A percentile compares a stretch with the other conserved stretches of the same genome.
Conservation (phyloP, 805 yeast species). For the Candida chilensis region DNA sequence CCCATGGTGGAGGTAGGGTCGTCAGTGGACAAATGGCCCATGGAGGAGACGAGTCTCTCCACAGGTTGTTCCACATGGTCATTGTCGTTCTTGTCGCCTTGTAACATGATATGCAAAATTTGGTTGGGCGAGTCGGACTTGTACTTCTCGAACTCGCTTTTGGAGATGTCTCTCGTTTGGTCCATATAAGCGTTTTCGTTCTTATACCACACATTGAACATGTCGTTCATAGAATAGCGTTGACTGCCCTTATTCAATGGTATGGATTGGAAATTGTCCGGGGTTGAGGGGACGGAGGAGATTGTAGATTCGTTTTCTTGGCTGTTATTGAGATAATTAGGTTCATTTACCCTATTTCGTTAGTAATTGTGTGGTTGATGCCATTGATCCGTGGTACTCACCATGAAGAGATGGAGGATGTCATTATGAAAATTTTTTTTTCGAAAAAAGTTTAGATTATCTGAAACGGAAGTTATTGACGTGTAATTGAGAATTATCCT, state of each 20-base stretch:
- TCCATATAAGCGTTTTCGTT: conserved; percentile 1
- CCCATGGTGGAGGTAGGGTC: not conserved
- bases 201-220: conserved; percentile 26
- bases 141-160: conserved; percentile 13
- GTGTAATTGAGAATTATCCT: too few relatives aligned
- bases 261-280: too few relatives aligned
- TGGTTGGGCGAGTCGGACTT: conserved; percentile 18
- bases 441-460: too few relatives aligned
- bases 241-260: conserved; percentile 26
- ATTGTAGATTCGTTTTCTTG: too few relatives aligned
- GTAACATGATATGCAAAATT: conserved; percentile 26
- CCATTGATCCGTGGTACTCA: too few relatives aligned
- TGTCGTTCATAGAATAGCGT: conserved; percentile 24
- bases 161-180: not conserved
- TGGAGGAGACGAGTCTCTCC: conserved; percentile 3
- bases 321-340: too few relatives aligned
- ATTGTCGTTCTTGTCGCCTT: conserved; percentile 4
- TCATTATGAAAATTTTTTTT: too few relatives aligned
- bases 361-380: too few relatives aligned
- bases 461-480: too few relatives aligned
- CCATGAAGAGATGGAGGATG: too few relatives aligned
- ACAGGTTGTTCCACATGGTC: not conserved
- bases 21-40: conserved; percentile 4
- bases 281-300: too few relatives aligned
- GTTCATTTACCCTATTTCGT: too few relatives aligned